phyloP scores from a whole-genome alignment of 371 early-diverging fungal genomes.

The Syncephalastrum racemosum region DNA sequence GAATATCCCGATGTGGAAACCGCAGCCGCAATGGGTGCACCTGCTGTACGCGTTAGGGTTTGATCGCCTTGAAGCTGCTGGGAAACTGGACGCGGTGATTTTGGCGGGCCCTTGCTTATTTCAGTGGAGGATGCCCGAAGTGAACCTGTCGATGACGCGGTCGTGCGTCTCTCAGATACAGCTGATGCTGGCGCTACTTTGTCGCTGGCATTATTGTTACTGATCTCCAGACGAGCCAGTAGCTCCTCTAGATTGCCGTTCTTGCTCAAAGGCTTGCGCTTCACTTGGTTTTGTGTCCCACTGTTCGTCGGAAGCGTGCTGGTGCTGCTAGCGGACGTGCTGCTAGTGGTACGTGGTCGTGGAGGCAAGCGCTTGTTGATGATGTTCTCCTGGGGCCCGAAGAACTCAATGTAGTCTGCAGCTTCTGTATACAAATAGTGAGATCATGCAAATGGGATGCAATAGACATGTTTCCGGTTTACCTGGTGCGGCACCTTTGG shows the following conservation, averaged over 20 bases:
- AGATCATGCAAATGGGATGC: neutral
- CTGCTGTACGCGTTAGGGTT: neutral
- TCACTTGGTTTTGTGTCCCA: slow-evolving; percentile 16
- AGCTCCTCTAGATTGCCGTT: slow-evolving; percentile 12
- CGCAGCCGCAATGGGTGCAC: neutral
- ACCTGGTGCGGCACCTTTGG: slow-evolving; percentile 34
- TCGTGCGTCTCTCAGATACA: neutral
- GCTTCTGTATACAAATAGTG: slow-evolving; percentile 8
- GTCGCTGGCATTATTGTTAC: slow-evolving; percentile 4
- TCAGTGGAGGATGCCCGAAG: neutral
- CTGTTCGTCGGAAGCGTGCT: slow-evolving; percentile 17
- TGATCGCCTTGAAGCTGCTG: slow-evolving; percentile 14
- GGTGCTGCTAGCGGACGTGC: slow-evolving; percentile 2
- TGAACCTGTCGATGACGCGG: slow-evolving; percentile 6
- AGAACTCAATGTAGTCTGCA: slow-evolving; percentile 32
- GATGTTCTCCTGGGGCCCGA: slow-evolving; percentile 19
- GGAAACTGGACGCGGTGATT: slow-evolving; percentile 11
- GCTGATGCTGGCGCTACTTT: slow-evolving; percentile 7
- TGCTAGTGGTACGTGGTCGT: slow-evolving; percentile 8
- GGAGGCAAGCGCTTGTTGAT: slow-evolving; percentile 16
- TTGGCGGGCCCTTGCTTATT: slow-evolving; percentile 2
- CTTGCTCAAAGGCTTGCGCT: slow-evolving; percentile 30
- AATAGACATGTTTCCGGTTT: slow-evolving; percentile 1
- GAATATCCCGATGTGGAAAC: neutral
- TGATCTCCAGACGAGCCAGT: slow-evolving; percentile 7